Evolutionary conservation across 2,329 filamentous ascomycete species (phyloP).

Genomic region (Boeremia lycopersici): DNA sequence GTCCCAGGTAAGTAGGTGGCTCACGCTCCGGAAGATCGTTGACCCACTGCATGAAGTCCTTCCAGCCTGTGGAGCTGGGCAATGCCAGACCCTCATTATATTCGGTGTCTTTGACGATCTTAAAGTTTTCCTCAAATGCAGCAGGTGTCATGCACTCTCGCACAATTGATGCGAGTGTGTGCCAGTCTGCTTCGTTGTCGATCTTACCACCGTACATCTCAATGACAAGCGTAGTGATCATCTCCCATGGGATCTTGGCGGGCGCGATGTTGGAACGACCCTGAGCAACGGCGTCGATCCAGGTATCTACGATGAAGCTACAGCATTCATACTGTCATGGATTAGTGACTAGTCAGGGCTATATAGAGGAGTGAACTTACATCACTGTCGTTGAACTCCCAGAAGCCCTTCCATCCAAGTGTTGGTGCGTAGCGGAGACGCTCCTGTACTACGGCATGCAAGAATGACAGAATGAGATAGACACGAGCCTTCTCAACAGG

Average conservation of each 20-base stretch:
- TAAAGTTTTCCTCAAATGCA: slow-evolving; percentile 92
- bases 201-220: slow-evolving; percentile 99
- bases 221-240: slow-evolving; percentile 86
- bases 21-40: slow-evolving; percentile 91
- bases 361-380: slow-evolving; percentile 63
- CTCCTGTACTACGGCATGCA: slow-evolving; percentile 96
- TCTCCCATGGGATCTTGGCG: slow-evolving; percentile 93
- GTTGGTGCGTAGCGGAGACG: slow-evolving; percentile 90
- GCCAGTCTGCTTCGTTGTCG: slow-evolving; percentile 86
- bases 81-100: slow-evolving; percentile 70
- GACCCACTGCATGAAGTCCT: slow-evolving; percentile 90
- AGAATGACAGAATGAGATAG: slow-evolving; percentile 88
- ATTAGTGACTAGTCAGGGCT: slow-evolving; percentile 37
- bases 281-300: slow-evolving; percentile 82
- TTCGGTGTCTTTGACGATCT: slow-evolving; percentile 70
- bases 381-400: slow-evolving; percentile 99
- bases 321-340: slow-evolving; percentile 85
- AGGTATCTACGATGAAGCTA: slow-evolving; percentile 92
- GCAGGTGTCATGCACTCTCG: slow-evolving; percentile 78
- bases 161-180: slow-evolving; percentile 74
- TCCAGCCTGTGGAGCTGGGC: slow-evolving; percentile 79
- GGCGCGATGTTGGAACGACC: slow-evolving; percentile 92
- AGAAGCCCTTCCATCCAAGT: slow-evolving; percentile 97
- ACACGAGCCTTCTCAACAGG: slow-evolving; percentile 90
- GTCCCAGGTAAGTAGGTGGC: slow-evolving; percentile 90